Base-by-base conservation (phyloP, 73 alveolate genomes). In the Paramecium primaurelia region DNA sequence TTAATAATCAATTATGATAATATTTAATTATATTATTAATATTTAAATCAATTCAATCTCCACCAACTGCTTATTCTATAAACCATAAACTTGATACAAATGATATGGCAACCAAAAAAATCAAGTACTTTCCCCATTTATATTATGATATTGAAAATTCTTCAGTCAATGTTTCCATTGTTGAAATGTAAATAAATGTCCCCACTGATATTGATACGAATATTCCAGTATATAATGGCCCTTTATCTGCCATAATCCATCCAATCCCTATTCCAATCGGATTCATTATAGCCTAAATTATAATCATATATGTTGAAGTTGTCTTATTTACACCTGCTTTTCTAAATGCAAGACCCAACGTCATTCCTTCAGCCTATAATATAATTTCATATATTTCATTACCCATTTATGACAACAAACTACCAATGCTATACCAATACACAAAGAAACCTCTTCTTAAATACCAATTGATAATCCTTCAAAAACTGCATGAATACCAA, bases 401-500 rank as follows among this genome's bases (percentile, higher is more conserved):
- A 96, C 99, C 98, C 98, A 95, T 90, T 98, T 96, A 93, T 98
- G 99, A 16, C 96, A 90, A 16, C 88, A 69, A 14, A 98, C 96
- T 28, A 98, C 99, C 42, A 96, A 77, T 37, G 97, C 96, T 22
- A 95, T 92, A 38, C 95, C 95, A 9, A 96, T 86, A 16, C 97
- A 94, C 16, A 92, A 96, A 40, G 91, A 73, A 7, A 95, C 59
- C n/a, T 96, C 95, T 32, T 96, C 90, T 88, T 93, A 92, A 18
- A 98, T 95, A 11, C 99, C 99, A 8, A 96, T 94, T 14, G 99
- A 99, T 25, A 96, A 93, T 32, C 99, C 99, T 93, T 98, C 99
- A 58, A 98, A 97, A 86, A 97, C 93, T 8, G 99, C 97, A 90
- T 98, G 99, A 28, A 97, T 94, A 20, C 98, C 96, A 30, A 98